Evolutionary conservation across 176 grass and related monocot species (phyloP).

Genomic region (Secale cereale): DNA sequence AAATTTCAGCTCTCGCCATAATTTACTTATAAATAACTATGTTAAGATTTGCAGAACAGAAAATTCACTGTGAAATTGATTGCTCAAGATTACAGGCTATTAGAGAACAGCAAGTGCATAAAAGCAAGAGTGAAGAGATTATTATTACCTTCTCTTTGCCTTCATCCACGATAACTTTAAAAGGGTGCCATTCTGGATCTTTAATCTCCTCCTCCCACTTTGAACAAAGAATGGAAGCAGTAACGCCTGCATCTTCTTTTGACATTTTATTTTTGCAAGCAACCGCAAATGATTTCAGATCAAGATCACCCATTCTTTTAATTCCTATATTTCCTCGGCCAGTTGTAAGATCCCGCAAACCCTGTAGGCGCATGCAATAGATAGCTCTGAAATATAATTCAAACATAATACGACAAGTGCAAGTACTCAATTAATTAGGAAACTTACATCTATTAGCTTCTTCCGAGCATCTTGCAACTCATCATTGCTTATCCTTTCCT

Average conservation of each 20-base stretch:
- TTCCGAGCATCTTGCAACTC: slow-evolving; percentile 57
- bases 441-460: slow-evolving; percentile 28
- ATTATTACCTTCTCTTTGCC: slow-evolving; percentile 34
- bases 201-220: slow-evolving; percentile 57
- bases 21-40: background rate
- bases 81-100: background rate
- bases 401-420: background rate
- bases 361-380: slow-evolving; percentile 1
- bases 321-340: slow-evolving; percentile 22
- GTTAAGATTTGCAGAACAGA: background rate
- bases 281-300: slow-evolving; percentile 42
- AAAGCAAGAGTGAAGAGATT: background rate
- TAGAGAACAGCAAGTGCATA: background rate
- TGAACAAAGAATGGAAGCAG: slow-evolving; percentile 26
- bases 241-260: slow-evolving; percentile 30
- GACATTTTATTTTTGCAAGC: slow-evolving; percentile 37
- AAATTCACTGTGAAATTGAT: background rate
- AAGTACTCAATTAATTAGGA: background rate
- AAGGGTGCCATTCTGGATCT: slow-evolving; percentile 58
- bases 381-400: no score
- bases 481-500: slow-evolving; percentile 48
- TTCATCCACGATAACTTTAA: slow-evolving; percentile 31
- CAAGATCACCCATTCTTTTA: slow-evolving; percentile 65
- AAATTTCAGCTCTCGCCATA: background rate
- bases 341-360: background rate